Evolutionary conservation across 345 rosid genomes (phyloP), one percentile per base, ranked within the genome.

Genomic region (Gossypium ekmanianum): DNA sequence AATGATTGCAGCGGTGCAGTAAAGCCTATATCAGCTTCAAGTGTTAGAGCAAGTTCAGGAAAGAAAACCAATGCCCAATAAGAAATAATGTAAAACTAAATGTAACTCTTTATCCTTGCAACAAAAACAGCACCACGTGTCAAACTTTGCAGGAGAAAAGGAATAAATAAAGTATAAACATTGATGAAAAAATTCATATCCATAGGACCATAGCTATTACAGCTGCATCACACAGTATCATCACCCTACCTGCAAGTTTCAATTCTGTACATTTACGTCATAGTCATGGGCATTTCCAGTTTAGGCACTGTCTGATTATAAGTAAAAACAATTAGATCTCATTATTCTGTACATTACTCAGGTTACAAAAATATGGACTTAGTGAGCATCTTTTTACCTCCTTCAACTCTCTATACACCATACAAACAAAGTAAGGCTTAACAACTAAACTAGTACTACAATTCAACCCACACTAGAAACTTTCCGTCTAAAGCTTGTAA

Each of bases 1-100:
- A 61, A 54, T 57, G 47, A 70, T 74, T 69, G 72, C 17, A 56
- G 72, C 58, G 75, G 62, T 67, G 79, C 54, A 50, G 43, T 73
- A 55, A 22, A 45, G 68, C 84, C 85, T 84, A 79, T 24, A 62
- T 16, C 67, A 76, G 22, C 20, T 63, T 72, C 54, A 78, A 57
- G 70, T 52, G 51, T 76, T 56, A 72, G 74, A n/a, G 47, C 57
- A 9, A 71, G 52, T 22, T 43, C 13, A 3, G 54, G 66, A 62
- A 24, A 20, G 58, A 24, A 64, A 44, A 14, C 14, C 12, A 26
- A 74, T 34, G 20, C 57, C n/a, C 52, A 20, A 0, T 18, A 44
- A 3, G 50, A 61, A 68, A 59, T 45, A 20, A 57, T 44, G 59
- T 66, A 75, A 45, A 72, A 64, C 39, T 11, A 58, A 74, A 34